Evolutionary conservation across 108 stramenopile genomes (phyloP), one percentile per base, ranked within the genome.

Genomic region (Aurantiochytrium sp.): DNA sequence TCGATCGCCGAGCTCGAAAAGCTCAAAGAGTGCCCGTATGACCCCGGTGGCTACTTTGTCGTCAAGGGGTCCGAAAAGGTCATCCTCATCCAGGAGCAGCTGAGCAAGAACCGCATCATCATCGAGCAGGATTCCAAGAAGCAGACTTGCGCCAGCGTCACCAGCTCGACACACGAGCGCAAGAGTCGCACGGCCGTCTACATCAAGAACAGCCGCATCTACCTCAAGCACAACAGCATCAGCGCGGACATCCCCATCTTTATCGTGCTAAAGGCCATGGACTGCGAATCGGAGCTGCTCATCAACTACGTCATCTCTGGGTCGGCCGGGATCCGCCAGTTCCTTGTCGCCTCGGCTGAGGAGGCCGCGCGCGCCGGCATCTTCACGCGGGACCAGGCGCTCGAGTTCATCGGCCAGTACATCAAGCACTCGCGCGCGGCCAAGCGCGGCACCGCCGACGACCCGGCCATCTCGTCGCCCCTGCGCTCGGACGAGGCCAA

Each of bases 21-120:
- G 90, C 92, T 98, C 88, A 97, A 97, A 65, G 99, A 99, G 90
- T 99, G 99, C 90, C 97, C 97, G 87, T 99, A 96, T 89, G 99
- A 99, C 91, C 98, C 98, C 92, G 99, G 99, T 34, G 99, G 99
- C 21, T 99, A 99, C 93, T 99, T 99, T 92, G 95, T 99, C 48
- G 97, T 99, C 89, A 99, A 99, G 89, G 99, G 99, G 15, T 95
- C 95, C 37, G 99, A 99, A 90, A 99, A 98, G 92, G 99, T 99
- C 73, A 97, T 99, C 65, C 95, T 99, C 87, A 98, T 98, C 0
- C 97, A 98, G 89, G 99, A 99, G 90, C 96, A 98, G 55, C 96
- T 99, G 93, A 93, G 93, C 87, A 98, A 98, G 90, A 99, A 99
- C 93, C 96, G 98, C 88, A 96, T 99, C 88, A 98, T 98, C 0